Evolutionary conservation across 2,329 filamentous ascomycete species (phyloP).

Genomic region (Neopestalotiopsis clavispora): DNA sequence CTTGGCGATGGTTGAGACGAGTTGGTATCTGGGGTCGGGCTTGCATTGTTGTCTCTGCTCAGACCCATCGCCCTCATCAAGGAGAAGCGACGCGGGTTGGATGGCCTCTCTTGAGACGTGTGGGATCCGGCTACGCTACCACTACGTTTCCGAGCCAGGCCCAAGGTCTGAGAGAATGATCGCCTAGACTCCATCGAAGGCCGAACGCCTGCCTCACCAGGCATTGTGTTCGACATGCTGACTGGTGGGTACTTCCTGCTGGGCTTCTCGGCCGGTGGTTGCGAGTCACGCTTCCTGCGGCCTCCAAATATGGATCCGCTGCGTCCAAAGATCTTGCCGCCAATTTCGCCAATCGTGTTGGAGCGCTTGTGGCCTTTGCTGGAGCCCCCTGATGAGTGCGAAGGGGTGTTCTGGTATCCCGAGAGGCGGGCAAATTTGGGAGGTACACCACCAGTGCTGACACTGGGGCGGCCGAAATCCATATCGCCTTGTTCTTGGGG

Average conservation of each 20-base stretch:
- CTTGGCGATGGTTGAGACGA: conserved; percentile 60
- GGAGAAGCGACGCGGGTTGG: conserved; percentile 67
- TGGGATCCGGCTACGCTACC: conserved; percentile 67
- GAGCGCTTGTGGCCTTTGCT: conserved; percentile 69
- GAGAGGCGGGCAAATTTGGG: conserved; percentile 63
- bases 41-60: conserved; percentile 56
- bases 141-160: conserved; percentile 72
- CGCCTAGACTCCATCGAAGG: conserved; percentile 76
- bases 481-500: conserved; percentile 57
- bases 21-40: conserved; percentile 50
- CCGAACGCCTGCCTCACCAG: conserved; percentile 55
- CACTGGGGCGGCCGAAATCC: conserved; percentile 63
- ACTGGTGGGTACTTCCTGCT: conserved; percentile 83
- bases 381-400: conserved; percentile 39
- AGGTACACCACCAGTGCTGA: conserved; percentile 51
- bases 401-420: conserved; percentile 56
- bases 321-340: conserved; percentile 84
- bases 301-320: conserved; percentile 82
- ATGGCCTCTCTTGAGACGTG: conserved; percentile 57
- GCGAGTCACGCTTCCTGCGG: conserved; percentile 38
- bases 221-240: conserved; percentile 80
- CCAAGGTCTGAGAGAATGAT: conserved; percentile 66
- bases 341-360: conserved; percentile 79
- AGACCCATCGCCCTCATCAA: conserved; percentile 70
- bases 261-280: conserved; percentile 56